phyloP scores from a whole-genome alignment of 1,284 basidiomycete species.

The Sporisorium scitamineum region DNA sequence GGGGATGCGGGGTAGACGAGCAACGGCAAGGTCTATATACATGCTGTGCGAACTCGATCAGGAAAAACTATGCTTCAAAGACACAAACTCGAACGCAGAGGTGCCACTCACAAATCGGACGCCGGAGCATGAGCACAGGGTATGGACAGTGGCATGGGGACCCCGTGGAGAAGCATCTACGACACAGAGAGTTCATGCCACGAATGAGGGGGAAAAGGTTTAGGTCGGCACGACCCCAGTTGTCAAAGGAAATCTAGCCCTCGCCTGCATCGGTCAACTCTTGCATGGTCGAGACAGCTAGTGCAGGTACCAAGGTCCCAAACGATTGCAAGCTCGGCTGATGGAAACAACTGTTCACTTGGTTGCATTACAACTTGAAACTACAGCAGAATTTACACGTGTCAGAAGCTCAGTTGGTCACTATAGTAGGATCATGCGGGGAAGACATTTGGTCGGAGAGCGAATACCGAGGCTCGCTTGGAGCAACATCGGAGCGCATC shows the following conservation, averaged over 20 bases:
- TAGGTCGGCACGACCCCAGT: not conserved
- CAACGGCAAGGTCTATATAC: slow-evolving; percentile 26
- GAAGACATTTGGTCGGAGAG: not conserved
- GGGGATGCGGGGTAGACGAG: slow-evolving; percentile 21
- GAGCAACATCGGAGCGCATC: not conserved
- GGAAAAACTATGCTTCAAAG: not conserved
- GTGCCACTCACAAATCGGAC: not conserved
- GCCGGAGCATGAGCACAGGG: not conserved
- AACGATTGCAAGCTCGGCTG: not conserved
- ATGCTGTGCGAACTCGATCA: not conserved
- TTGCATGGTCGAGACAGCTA: not conserved
- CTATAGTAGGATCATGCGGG: not conserved
- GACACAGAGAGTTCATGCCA: slow-evolving; percentile 5
- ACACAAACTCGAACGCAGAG: not conserved
- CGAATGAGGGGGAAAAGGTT: not conserved
- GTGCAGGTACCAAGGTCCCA: not conserved
- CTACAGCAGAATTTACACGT: not conserved
- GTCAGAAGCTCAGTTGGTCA: not conserved
- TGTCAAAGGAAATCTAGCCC: not conserved
- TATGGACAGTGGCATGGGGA: slow-evolving; percentile 8
- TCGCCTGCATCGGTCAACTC: not conserved
- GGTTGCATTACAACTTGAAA: not conserved
- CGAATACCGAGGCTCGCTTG: slow-evolving; percentile 7
- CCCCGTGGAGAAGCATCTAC: slow-evolving; percentile 11
- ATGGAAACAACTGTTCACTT: not conserved